Percentiles rank a stretch among this genome's conserved stretches.
Evolutionary conservation across 306 rosid genomes (phyloP).

Genomic region (Lagenaria siceraria): DNA sequence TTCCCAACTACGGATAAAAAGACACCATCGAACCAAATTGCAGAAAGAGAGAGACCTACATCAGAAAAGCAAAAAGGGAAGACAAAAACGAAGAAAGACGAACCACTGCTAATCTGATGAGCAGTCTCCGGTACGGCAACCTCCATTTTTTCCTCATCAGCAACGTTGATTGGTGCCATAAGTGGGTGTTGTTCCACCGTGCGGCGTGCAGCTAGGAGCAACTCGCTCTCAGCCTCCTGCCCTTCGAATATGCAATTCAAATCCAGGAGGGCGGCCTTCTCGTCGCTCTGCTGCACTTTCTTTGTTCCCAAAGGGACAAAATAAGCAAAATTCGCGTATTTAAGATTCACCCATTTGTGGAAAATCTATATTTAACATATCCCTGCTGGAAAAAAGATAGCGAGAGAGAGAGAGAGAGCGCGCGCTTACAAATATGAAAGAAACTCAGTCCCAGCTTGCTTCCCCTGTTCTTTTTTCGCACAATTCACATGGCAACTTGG

Average conservation of each 20-base stretch:
- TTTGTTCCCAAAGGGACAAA: not conserved
- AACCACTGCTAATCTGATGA: slow-evolving; percentile 78
- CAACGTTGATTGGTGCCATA: not conserved
- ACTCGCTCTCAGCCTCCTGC: not conserved
- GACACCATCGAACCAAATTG: not conserved
- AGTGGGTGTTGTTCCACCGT: not conserved
- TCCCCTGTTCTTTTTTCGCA: not conserved
- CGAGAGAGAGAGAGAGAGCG: not conserved
- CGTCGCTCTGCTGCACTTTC: not conserved
- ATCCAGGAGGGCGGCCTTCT: slow-evolving; percentile 22
- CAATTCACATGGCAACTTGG: not conserved
- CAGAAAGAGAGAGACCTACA: not conserved
- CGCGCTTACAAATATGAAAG: not conserved
- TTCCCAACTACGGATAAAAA: not conserved
- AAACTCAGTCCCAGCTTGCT: not conserved
- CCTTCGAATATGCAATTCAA: not conserved
- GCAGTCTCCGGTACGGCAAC: slow-evolving; percentile 55
- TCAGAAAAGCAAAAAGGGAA: not conserved
- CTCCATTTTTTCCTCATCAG: slow-evolving; percentile 14
- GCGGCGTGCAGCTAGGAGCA: not conserved
- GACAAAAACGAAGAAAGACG: not conserved
- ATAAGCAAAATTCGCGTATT: not conserved
- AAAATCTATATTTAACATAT: not conserved
- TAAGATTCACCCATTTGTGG: not conserved
- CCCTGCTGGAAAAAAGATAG: not conserved